These are phyloP conservation scores for Lachnellula suecica DNA, from an alignment of 2,329 filamentous ascomycete genomes.

Conservation along the genomic window DNA sequence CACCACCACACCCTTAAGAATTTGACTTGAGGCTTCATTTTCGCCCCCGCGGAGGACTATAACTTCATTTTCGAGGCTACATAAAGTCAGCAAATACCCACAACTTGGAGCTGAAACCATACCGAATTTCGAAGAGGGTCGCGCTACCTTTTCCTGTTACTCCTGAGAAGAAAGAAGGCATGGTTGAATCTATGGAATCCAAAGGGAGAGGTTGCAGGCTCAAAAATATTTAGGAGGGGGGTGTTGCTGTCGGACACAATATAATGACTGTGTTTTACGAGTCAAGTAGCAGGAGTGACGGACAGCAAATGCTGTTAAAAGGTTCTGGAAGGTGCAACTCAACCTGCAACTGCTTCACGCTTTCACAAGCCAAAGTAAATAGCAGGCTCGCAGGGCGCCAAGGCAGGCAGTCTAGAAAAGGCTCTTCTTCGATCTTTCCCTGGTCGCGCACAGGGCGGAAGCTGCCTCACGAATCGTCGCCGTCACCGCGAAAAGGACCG, in stretches of 20 bases:
- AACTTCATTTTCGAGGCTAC: slow-evolving; percentile 74
- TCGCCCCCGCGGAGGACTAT: slow-evolving; percentile 76
- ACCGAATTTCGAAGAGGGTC: slow-evolving; percentile 38
- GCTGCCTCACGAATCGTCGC: background rate
- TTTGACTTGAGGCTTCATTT: slow-evolving; percentile 72
- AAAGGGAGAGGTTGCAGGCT: background rate
- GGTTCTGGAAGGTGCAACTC: background rate
- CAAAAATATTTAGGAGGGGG: background rate
- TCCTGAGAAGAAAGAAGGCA: slow-evolving; percentile 35
- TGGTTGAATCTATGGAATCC: slow-evolving; percentile 16
- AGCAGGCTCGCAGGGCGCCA: no score
- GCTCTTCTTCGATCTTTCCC: no score
- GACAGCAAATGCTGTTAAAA: background rate
- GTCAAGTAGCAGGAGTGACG: slow-evolving; percentile 1
- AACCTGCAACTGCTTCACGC: background rate
- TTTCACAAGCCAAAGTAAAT: background rate
- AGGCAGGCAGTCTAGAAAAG: no score
- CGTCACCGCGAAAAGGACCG: background rate
- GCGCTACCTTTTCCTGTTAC: slow-evolving; percentile 33
- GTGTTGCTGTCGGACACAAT: background rate
- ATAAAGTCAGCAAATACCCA: slow-evolving; percentile 10
- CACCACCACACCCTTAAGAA: slow-evolving; percentile 72
- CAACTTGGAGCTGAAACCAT: slow-evolving; percentile 10
- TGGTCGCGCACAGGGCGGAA: background rate
- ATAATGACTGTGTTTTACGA: background rate